Evolutionary conservation across 805 yeast species (phyloP).

Genomic region (Cyberlindnera xishuangbannaensis): DNA sequence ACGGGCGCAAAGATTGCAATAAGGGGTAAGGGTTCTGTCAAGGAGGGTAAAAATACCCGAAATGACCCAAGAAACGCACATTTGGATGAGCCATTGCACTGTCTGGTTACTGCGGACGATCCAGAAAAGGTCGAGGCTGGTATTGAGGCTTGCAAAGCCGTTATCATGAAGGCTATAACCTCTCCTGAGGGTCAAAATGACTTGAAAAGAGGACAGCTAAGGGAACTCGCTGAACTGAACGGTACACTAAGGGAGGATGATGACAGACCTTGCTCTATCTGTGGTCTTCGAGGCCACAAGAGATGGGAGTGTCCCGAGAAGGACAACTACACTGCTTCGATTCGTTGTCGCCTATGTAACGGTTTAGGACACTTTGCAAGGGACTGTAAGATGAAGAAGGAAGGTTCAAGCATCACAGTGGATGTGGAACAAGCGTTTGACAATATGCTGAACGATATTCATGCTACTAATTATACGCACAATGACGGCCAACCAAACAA

Average conservation of each 20-base stretch:
- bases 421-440: conserved; percentile 44
- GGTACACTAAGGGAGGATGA: conserved; percentile 89
- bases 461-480: conserved; percentile 23
- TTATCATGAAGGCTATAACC: conserved; percentile 76
- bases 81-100: conserved; percentile 81
- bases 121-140: conserved; percentile 76
- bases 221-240: conserved; percentile 88
- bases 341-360: conserved; percentile 78
- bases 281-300: conserved; percentile 64
- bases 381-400: conserved; percentile 53
- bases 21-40: conserved; percentile 93
- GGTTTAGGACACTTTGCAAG: conserved; percentile 79
- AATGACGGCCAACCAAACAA: conserved; percentile 6
- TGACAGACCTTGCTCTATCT: conserved; percentile 53
- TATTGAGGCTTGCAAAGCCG: conserved; percentile 61
- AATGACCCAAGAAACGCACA: conserved; percentile 36
- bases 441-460: conserved; percentile 44
- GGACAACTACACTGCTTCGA: conserved; percentile 42
- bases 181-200: conserved; percentile 95
- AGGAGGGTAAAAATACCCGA: conserved; percentile 66
- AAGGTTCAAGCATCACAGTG: conserved; percentile 7
- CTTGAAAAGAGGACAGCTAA: conserved; percentile 79
- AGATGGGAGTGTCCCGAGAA: conserved; percentile 58
- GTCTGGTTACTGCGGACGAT: conserved; percentile 76
- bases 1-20: conserved; percentile 89